Evolutionary conservation across 1,139 yeast species (phyloP).

Genomic region (Suhomyces wounanorum): DNA sequence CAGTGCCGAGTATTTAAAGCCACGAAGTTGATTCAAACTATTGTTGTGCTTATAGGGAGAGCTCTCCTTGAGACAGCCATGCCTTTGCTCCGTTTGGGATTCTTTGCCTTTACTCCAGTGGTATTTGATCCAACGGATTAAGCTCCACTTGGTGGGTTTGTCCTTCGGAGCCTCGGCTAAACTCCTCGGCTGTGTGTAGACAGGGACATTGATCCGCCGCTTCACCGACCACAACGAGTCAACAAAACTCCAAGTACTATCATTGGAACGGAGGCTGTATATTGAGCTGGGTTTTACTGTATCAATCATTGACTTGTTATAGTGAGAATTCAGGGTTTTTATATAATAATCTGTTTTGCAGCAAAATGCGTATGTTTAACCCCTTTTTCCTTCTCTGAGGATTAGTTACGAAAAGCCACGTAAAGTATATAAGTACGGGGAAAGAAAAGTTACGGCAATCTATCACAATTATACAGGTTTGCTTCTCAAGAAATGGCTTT

Average conservation of each 20-base stretch:
- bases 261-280: neutral
- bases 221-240: neutral
- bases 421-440: too few relatives aligned
- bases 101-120: neutral
- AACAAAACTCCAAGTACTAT: neutral
- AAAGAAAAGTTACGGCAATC: too few relatives aligned
- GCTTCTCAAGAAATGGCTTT: neutral
- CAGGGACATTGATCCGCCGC: neutral
- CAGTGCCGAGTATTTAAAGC: constrained; percentile 2
- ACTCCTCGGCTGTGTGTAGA: neutral
- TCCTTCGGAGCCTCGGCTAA: neutral
- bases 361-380: neutral
- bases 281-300: neutral
- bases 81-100: neutral
- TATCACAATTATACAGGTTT: neutral
- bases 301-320: neutral
- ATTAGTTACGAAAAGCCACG: too few relatives aligned
- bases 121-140: neutral
- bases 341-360: neutral
- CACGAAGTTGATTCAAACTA: constrained; percentile 3
- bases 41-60: neutral
- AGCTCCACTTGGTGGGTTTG: neutral
- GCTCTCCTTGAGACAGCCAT: neutral
- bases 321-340: neutral
- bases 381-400: neutral